Evolutionary conservation across 139 green algal species (phyloP).

Genomic region (Zygnema circumcarinatum): DNA sequence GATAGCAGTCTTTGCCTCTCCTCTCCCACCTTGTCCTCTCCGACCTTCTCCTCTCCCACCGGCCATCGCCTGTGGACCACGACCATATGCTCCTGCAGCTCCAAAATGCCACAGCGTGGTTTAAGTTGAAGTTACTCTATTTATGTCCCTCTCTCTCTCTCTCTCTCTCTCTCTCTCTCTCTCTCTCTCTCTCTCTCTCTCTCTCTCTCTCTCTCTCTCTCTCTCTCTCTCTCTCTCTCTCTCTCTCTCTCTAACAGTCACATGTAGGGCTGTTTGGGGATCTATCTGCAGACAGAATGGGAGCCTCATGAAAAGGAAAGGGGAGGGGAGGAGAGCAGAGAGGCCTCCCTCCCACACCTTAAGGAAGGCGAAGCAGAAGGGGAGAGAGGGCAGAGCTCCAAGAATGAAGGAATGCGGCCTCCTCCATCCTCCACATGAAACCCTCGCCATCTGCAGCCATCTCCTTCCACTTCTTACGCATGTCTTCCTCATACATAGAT

Average conservation of each 20-base stretch:
- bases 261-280: too few species aligned
- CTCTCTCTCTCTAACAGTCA: too few species aligned
- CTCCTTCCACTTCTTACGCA: too few species aligned
- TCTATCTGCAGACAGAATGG: too few species aligned
- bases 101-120: not conserved
- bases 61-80: not conserved
- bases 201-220: too few species aligned
- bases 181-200: too few species aligned
- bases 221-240: too few species aligned
- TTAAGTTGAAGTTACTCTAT: too few species aligned
- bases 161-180: too few species aligned
- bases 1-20: not conserved
- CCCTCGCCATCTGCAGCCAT: slow-evolving; percentile 22
- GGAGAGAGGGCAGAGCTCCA: not conserved
- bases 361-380: slow-evolving; percentile 40
- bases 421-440: slow-evolving; percentile 45
- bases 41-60: not conserved
- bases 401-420: slow-evolving; percentile 35
- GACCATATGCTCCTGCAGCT: slow-evolving; percentile 1
- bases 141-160: too few species aligned
- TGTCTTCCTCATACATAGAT: too few species aligned
- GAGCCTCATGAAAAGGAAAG: too few species aligned
- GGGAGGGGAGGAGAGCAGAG: not conserved
- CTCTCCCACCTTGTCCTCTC: slow-evolving; percentile 6
- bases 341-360: not conserved